Evolutionary conservation across 1,284 basidiomycete species (phyloP).

Genomic region (Ustilago esculenta): DNA sequence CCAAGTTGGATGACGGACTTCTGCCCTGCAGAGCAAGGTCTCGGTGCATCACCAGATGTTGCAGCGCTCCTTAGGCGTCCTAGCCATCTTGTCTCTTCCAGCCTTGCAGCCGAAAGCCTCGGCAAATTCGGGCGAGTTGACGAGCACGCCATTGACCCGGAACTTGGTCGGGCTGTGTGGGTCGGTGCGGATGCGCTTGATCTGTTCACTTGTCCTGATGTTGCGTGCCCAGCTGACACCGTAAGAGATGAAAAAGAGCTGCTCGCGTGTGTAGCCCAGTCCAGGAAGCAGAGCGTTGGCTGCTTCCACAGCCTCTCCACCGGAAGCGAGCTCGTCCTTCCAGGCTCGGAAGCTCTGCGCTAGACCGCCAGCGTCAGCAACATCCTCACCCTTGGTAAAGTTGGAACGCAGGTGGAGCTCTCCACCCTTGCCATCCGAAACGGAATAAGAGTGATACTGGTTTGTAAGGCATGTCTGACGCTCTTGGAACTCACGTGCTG

Average conservation of each 20-base stretch:
- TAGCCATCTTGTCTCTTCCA: slow-evolving; percentile 58
- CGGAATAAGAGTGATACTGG: slow-evolving; percentile 85
- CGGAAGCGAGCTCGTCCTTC: slow-evolving; percentile 55
- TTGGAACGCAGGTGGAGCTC: slow-evolving; percentile 84
- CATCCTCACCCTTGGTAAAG: slow-evolving; percentile 74
- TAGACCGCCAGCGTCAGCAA: slow-evolving; percentile 72
- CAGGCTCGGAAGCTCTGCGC: slow-evolving; percentile 67
- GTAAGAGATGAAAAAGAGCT: slow-evolving; percentile 68
- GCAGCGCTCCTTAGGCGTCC: slow-evolving; percentile 49
- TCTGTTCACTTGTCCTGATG: slow-evolving; percentile 52
- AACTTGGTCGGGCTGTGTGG: slow-evolving; percentile 64
- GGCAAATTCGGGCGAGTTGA: slow-evolving; percentile 58
- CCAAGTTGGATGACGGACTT: too few species aligned
- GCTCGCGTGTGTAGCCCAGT: slow-evolving; percentile 64
- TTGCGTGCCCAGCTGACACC: slow-evolving; percentile 61
- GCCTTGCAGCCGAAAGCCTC: slow-evolving; percentile 61
- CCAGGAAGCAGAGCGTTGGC: slow-evolving; percentile 66
- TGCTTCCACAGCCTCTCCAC: slow-evolving; percentile 49
- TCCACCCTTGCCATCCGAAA: slow-evolving; percentile 85
- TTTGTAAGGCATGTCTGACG: slow-evolving; percentile 86
- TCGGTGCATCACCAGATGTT: slow-evolving; percentile 55
- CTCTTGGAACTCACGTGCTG: slow-evolving; percentile 82
- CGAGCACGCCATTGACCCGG: slow-evolving; percentile 58
- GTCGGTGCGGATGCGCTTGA: slow-evolving; percentile 61
- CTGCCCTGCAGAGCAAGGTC: neutral